Evolutionary conservation across 495 filamentous ascomycete species (phyloP), one percentile per base, ranked within the genome.

Genomic region (Penicillium lividum): DNA sequence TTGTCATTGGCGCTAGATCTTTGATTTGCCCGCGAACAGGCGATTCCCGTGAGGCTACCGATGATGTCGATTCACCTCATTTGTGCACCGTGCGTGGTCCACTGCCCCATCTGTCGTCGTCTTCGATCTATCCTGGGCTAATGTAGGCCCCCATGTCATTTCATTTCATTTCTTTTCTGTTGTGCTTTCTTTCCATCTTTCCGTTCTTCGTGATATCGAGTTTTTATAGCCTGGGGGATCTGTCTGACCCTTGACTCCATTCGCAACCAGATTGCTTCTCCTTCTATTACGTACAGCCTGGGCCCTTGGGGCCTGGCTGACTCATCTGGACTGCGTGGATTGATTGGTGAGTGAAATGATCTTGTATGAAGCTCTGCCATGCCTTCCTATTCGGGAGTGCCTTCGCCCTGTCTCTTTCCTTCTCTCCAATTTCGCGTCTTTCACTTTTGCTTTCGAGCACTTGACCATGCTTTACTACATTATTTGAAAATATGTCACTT

Each of bases 401-500:
- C 15, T 40, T 40, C 15, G n/a, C 38, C 13, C 4, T 15, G 15
- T 5, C 38, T 28, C 8, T 27, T 40, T 40, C 16, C 3, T 13
- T 40, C 27, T 16, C 30, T 11, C 16, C 49, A 29, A 18, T 15
- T 58, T 38, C 4, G 18, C 28, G 9, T 54, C 30, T 48, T 55
- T 55, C 47, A 25, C 22, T 42, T 40, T 22, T 22, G 22, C 38
- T 30, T 45, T 9, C 42, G 33, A 36, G 1, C 10, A 9, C 33
- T 36, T 11, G 3, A 30, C 44, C 51, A 53, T 51, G 25, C 40
- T 48, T 16, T 43, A 36, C 38, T 28, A 57, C 15, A 34, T 10
- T 6, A 25, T 13, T 25, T 45, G 16, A 27, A 56, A 48, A 62
- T 34, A 74, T 77, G 72, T 71, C 76, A 57, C 76, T 80, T 57